Percentiles rank a stretch among this genome's conserved stretches.
Evolutionary conservation across 106 monocot genomes (phyloP).

Genomic region (Apostasia ramifera): DNA sequence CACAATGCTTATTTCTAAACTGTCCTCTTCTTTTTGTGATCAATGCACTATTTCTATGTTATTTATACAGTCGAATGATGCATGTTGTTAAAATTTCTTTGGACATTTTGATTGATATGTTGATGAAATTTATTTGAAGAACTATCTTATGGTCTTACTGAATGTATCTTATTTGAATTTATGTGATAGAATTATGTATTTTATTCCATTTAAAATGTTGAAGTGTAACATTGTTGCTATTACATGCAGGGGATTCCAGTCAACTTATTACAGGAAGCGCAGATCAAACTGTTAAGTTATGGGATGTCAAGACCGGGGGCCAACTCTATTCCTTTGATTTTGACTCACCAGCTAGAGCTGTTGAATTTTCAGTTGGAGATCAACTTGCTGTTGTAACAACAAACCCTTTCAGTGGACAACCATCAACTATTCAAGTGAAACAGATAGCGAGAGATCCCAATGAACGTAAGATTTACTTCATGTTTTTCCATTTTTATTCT

Average conservation of each 20-base stretch:
- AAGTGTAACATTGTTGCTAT: background rate
- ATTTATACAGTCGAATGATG: too few species aligned
- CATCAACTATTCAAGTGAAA: conserved; percentile 82
- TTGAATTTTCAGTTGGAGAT: conserved; percentile 86
- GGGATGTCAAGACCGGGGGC: conserved; percentile 78
- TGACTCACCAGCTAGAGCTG: conserved; percentile 74
- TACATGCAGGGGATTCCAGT: conserved; percentile 62
- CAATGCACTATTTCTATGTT: too few species aligned
- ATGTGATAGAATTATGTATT: too few species aligned
- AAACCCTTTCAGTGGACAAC: conserved; percentile 67
- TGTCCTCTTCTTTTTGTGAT: too few species aligned
- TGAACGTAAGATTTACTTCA: conserved; percentile 44
- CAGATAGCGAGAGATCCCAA: conserved; percentile 48
- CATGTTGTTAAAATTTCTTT: too few species aligned
- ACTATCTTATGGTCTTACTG: too few species aligned
- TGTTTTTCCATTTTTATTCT: too few species aligned
- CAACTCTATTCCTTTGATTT: conserved; percentile 76
- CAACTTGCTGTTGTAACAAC: conserved; percentile 74
- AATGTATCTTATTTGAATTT: too few species aligned
- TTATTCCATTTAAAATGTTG: background rate
- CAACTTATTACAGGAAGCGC: conserved; percentile 77
- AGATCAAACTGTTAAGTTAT: conserved; percentile 76
- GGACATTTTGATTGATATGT: too few species aligned
- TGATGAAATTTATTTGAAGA: too few species aligned
- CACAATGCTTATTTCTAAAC: too few species aligned